Percentiles rank a stretch among this genome's conserved stretches.
Conservation (phyloP, 352 stramenopile species). For the Globisporangium echinulatum region DNA sequence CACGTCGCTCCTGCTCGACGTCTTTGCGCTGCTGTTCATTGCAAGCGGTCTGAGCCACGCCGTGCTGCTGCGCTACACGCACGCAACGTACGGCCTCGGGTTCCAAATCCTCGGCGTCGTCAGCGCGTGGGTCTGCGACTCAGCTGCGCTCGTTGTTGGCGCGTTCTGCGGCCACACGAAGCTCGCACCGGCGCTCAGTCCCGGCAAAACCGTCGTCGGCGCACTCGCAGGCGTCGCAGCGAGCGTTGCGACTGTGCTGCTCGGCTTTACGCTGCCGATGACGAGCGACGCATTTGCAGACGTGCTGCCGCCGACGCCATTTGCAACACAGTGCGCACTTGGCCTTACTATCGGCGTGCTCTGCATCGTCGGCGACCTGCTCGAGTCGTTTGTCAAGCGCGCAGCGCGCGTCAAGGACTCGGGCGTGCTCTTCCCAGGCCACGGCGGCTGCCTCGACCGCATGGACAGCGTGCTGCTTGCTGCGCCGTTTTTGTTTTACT, state of each 20-base stretch:
- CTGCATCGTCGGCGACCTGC: constrained; percentile 57
- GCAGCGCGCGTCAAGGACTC: constrained; percentile 67
- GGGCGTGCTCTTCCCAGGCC: constrained; percentile 61
- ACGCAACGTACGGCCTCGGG: constrained; percentile 36
- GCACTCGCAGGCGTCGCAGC: constrained; percentile 43
- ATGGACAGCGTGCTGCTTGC: constrained; percentile 78
- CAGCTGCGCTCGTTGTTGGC: constrained; percentile 46
- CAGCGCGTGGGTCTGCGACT: constrained; percentile 67
- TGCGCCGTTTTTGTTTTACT: constrained; percentile 57
- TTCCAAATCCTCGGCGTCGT: constrained; percentile 57
- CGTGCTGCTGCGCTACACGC: constrained; percentile 47
- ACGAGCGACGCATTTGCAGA: not conserved
- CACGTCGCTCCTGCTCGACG: no score
- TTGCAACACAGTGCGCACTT: constrained; percentile 34
- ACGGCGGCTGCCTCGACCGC: constrained; percentile 71
- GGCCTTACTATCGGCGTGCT: constrained; percentile 42
- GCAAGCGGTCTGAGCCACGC: constrained; percentile 54
- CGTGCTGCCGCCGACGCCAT: constrained; percentile 9
- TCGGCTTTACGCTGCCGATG: constrained; percentile 27
- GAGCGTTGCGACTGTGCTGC: constrained; percentile 40
- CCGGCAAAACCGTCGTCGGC: constrained; percentile 61
- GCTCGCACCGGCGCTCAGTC: constrained; percentile 57
- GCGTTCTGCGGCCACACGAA: constrained; percentile 47
- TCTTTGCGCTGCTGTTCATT: constrained; percentile 55
- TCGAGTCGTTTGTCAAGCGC: constrained; percentile 69